Evolutionary conservation across 2,329 filamentous ascomycete species (phyloP).

Genomic region (Chaetomium sp.): DNA sequence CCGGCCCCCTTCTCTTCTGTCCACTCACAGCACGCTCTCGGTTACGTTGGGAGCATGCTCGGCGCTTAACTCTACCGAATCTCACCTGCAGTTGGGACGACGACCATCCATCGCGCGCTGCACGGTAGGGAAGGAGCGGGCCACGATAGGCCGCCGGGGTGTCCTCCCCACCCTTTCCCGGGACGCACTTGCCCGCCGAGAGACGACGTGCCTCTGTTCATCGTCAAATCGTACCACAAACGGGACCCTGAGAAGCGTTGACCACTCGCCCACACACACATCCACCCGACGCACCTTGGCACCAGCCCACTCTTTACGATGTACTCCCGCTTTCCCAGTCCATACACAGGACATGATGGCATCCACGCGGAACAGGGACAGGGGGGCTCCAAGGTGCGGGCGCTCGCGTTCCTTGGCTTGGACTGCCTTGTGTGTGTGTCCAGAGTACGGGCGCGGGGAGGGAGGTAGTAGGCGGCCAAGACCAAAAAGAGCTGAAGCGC

Average conservation of each 20-base stretch:
- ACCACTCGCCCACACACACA: neutral
- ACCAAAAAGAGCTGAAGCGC: neutral
- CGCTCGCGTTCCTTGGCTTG: neutral
- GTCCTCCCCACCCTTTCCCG: neutral
- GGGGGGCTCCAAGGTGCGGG: neutral
- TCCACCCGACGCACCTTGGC: neutral
- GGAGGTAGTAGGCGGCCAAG: neutral
- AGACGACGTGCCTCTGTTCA: neutral
- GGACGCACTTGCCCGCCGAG: neutral
- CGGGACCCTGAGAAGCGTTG: neutral
- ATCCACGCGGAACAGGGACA: slow-evolving; percentile 9
- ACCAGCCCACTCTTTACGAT: neutral
- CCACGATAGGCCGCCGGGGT: slow-evolving; percentile 6
- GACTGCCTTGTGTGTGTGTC: no score
- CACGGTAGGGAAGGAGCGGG: slow-evolving; percentile 7
- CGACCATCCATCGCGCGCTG: slow-evolving; percentile 17
- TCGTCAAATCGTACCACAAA: no score
- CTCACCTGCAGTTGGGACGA: slow-evolving; percentile 17
- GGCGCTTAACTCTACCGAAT: slow-evolving; percentile 22
- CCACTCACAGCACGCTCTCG: slow-evolving; percentile 17
- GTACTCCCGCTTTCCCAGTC: no score
- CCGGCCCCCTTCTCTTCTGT: neutral
- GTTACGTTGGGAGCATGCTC: slow-evolving; percentile 2
- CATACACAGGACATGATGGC: neutral
- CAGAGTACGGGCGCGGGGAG: neutral